Evolutionary conservation across 2,329 filamentous ascomycete genomes (phyloP).

Genomic region (Paraphaeosphaeria sporulosa): DNA sequence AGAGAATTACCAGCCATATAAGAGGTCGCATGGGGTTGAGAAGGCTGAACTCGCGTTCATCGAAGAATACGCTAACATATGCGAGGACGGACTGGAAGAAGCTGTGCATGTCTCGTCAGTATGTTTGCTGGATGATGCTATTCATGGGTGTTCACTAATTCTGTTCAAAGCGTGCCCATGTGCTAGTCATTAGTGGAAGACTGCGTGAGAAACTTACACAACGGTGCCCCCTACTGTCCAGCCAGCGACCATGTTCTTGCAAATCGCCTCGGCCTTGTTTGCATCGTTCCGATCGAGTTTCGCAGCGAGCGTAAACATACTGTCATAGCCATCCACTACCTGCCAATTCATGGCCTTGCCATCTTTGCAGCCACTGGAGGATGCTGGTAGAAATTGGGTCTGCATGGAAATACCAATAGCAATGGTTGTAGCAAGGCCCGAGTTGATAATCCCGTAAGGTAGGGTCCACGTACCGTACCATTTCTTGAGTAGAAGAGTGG

Average conservation of each 20-base stretch:
- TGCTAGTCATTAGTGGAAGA: neutral
- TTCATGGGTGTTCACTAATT: neutral
- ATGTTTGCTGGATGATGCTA: neutral
- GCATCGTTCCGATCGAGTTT: neutral
- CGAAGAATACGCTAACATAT: slow-evolving; percentile 30
- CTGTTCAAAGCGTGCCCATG: neutral
- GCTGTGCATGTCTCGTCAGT: slow-evolving; percentile 9
- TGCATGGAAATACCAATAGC: slow-evolving; percentile 18
- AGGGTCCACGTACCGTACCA: slow-evolving; percentile 18
- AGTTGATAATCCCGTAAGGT: slow-evolving; percentile 21
- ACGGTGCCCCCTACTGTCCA: slow-evolving; percentile 17
- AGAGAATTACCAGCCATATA: slow-evolving; percentile 15
- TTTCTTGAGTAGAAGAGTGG: slow-evolving; percentile 10
- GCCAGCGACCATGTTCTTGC: slow-evolving; percentile 17
- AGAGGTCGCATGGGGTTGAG: slow-evolving; percentile 27
- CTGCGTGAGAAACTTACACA: slow-evolving; percentile 17
- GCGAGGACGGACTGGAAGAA: slow-evolving; percentile 24
- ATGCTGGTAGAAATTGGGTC: slow-evolving; percentile 22
- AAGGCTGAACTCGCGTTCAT: slow-evolving; percentile 25
- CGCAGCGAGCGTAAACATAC: slow-evolving; percentile 20
- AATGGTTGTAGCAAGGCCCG: slow-evolving; percentile 18
- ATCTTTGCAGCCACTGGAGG: slow-evolving; percentile 10
- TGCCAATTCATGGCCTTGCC: slow-evolving; percentile 20
- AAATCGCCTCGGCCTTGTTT: slow-evolving; percentile 11
- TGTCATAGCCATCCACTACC: slow-evolving; percentile 15